These are phyloP conservation scores for Yamadazyma kanchanaburiensis DNA, from an alignment of 1,139 yeast genomes.

Conservation along the genomic window DNA sequence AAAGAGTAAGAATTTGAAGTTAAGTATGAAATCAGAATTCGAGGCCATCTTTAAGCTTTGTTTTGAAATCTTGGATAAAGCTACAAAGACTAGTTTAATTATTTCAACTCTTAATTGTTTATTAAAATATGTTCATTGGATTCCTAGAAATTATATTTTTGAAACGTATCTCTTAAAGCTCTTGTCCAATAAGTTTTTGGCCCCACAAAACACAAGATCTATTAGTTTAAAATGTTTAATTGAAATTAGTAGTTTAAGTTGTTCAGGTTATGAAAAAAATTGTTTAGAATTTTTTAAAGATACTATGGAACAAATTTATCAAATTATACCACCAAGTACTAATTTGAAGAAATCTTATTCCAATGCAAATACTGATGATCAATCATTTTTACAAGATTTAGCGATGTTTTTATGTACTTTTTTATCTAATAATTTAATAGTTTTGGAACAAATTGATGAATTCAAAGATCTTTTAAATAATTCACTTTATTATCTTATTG, in stretches of 20 bases:
- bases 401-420: constrained; percentile 91
- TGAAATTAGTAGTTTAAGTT: constrained; percentile 72
- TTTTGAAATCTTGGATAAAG: constrained; percentile 87
- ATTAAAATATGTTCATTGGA: constrained; percentile 89
- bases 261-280: constrained; percentile 63
- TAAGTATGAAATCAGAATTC: constrained; percentile 84
- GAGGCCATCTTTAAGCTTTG: constrained; percentile 91
- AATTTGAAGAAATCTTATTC: constrained; percentile 73
- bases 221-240: constrained; percentile 87
- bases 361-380: constrained; percentile 77
- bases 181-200: constrained; percentile 71
- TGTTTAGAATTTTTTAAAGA: constrained; percentile 70
- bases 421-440: constrained; percentile 67
- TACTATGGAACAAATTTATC: constrained; percentile 68
- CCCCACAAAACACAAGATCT: constrained; percentile 78
- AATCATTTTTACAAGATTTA: constrained; percentile 91
- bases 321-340: constrained; percentile 70
- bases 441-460: constrained; percentile 65
- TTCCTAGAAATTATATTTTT: constrained; percentile 84
- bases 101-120: constrained; percentile 83
- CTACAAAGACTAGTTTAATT: constrained; percentile 76
- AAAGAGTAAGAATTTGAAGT: constrained; percentile 77
- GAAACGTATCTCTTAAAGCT: constrained; percentile 77
- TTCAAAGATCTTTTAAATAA: constrained; percentile 60
- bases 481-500: constrained; percentile 78